Evolutionary conservation across 163 green algal species (phyloP), one percentile per base, ranked within the genome.

Genomic region (Scenedesmus sp.): DNA sequence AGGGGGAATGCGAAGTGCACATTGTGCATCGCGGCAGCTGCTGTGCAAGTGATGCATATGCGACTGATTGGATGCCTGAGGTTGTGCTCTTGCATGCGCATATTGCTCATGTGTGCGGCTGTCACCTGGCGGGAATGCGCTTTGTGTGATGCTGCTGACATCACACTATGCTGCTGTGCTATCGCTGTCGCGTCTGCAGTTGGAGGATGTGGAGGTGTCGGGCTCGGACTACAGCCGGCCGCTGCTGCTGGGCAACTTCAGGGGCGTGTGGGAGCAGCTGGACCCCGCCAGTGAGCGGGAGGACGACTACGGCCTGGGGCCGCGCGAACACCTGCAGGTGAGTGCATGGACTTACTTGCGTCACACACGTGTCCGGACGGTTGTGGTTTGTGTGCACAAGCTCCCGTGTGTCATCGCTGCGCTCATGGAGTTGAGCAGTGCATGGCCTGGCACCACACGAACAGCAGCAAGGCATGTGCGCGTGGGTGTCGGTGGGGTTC

Each of bases 301-400:
- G 65, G 97, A 99, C 92, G 97, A 99, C 89, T 99, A 99, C 94
- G 97, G 96, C 5, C 95, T 99, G 51, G 98, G 98, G 70, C 83
- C 94, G 35, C 90, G 97, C 1, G 96, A 99, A 46, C 94, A 88
- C 33, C 93, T 99, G 89, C 95, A 97, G 94, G 94, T 94, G 51
- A 18, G 91, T 85, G 76, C 10, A 7, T 40, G 5, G 35, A 7
- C 35, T 7, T 18, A 33, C 22, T 13, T 7, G 15, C 35, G 59
- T 72, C 59, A 56, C 49, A 56, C 49, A 56, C 13, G 13, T n/a
- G n/a, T n/a, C n/a, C n/a, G n/a, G n/a, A n/a, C n/a, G n/a, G 49
- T 56, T n/a, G 24, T 35, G 9, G 20, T 68, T 24, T 30, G 56
- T 7, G 56, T 68, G 56, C 16, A 68, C 16, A n/a, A n/a, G n/a